A percentile compares a stretch with the other conserved stretches of the same genome.
These are phyloP conservation scores for Rosa multiflora DNA, from an alignment of 306 rosid species.

Conservation along the genomic window DNA sequence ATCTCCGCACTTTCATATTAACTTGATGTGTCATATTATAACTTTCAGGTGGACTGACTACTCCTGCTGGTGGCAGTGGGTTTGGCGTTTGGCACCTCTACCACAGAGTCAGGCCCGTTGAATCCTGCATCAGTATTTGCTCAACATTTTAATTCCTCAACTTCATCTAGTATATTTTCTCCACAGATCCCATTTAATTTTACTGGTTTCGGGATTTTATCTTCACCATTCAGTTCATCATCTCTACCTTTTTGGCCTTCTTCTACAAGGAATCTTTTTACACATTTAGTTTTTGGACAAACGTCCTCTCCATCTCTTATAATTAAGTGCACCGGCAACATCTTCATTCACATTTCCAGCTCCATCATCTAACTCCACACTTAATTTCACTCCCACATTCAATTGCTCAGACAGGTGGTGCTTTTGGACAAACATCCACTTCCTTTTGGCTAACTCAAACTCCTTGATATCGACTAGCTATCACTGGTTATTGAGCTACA, in stretches of 20 bases:
- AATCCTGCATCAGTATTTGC: conserved; percentile 49
- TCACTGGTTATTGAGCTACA: neutral
- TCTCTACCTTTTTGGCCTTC: conserved; percentile 40
- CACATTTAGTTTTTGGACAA: conserved; percentile 21
- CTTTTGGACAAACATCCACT: neutral
- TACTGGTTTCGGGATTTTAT: conserved; percentile 47
- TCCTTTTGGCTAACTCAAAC: neutral
- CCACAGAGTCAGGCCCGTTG: conserved; percentile 53
- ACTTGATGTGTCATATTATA: neutral
- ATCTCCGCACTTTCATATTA: neutral
- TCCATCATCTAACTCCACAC: neutral
- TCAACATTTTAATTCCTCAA: conserved; percentile 61
- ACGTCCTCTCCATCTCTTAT: conserved; percentile 48
- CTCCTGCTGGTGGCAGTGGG: conserved; percentile 51
- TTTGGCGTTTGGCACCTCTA: conserved; percentile 56
- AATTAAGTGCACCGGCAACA: neutral
- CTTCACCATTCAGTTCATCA: conserved; percentile 64
- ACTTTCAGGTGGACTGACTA: conserved; percentile 68
- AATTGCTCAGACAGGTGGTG: neutral
- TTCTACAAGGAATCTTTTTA: conserved; percentile 48
- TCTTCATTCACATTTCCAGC: conserved; percentile 7
- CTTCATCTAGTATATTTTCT: conserved; percentile 62
- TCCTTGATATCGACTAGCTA: neutral
- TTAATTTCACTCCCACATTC: neutral
- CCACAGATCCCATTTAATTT: conserved; percentile 50